phyloP scores from a whole-genome alignment of 176 grass and related monocot genomes.

The Eremochloa ophiuroides region DNA sequence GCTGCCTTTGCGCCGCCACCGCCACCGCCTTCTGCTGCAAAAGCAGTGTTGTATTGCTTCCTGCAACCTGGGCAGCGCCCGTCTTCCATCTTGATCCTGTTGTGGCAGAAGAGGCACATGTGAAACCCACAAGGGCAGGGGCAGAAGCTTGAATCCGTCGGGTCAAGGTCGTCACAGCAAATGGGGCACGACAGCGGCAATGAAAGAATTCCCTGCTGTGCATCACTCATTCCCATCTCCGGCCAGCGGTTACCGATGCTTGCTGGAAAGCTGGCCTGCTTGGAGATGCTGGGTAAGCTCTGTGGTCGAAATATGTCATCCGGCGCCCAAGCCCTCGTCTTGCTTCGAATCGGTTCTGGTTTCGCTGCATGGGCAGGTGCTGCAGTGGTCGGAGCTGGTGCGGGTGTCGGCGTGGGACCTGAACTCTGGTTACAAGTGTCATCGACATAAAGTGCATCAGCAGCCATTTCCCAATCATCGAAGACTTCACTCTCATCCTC shows the following conservation, averaged over 20 bases:
- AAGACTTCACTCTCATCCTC: conserved; percentile 71
- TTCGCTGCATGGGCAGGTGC: conserved; percentile 17
- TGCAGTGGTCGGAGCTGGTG: not conserved
- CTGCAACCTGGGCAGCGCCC: conserved; percentile 91
- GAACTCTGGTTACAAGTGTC: conserved; percentile 34
- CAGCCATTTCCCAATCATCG: conserved; percentile 98
- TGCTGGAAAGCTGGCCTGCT: conserved; percentile 65
- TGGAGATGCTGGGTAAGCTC: conserved; percentile 76
- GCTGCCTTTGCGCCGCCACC: not conserved
- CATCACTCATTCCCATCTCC: conserved; percentile 21
- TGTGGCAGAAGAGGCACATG: conserved; percentile 95
- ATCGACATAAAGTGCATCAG: conserved; percentile 53
- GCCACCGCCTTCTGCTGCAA: conserved; percentile 10
- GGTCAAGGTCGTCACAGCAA: conserved; percentile 87
- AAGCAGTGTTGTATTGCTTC: conserved; percentile 67
- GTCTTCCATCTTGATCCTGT: conserved; percentile 83
- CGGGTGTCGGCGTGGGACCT: not conserved
- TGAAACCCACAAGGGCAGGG: conserved; percentile 87
- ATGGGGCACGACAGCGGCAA: conserved; percentile 74
- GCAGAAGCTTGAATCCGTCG: conserved; percentile 79
- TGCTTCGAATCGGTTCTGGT: conserved; percentile 33
- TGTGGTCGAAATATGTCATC: conserved; percentile 81
- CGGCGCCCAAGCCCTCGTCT: conserved; percentile 69
- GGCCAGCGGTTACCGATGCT: conserved; percentile 41
- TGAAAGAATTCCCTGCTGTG: conserved; percentile 42